These are phyloP conservation scores for Entomortierella beljakovae DNA, from an alignment of 192 early-diverging fungal species.

Conservation along the genomic window DNA sequence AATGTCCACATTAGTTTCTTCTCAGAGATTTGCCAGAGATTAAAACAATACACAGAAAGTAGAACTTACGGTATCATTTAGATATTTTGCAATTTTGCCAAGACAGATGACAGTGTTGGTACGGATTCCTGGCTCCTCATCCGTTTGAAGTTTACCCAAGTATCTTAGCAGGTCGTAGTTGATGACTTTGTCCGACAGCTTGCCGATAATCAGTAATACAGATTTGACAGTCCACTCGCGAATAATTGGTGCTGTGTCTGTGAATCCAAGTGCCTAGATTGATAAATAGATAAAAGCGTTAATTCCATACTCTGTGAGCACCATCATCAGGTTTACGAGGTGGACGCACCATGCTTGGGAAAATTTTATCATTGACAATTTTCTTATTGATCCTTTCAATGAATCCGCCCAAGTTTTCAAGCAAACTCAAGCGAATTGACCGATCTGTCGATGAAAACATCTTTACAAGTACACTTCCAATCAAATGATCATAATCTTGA, in stretches of 20 bases:
- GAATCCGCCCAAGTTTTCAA: constrained; percentile 84
- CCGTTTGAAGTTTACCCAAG: constrained; percentile 89
- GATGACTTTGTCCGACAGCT: constrained; percentile 77
- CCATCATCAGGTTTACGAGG: too few species aligned
- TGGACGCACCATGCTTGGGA: constrained; percentile 78
- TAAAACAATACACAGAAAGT: not conserved
- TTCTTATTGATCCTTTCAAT: constrained; percentile 76
- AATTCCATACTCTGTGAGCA: too few species aligned
- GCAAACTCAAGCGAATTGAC: constrained; percentile 82
- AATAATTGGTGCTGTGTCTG: constrained; percentile 88
- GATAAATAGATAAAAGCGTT: not conserved
- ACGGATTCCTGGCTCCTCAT: constrained; percentile 95
- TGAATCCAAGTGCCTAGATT: constrained; percentile 83
- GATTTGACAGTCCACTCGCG: constrained; percentile 93
- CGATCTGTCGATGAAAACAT: constrained; percentile 92
- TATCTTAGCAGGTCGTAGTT: constrained; percentile 90
- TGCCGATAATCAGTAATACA: constrained; percentile 70
- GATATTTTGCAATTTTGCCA: constrained; percentile 87
- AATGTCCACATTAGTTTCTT: not conserved
- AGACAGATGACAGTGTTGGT: constrained; percentile 97
- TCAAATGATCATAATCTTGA: constrained; percentile 77
- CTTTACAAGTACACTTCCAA: constrained; percentile 81
- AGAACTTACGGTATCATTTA: constrained; percentile 75
- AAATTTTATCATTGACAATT: constrained; percentile 84
- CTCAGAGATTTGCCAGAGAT: not conserved